Evolutionary conservation across 257 asterid species (phyloP).

Genomic region (Sherardia arvensis): DNA sequence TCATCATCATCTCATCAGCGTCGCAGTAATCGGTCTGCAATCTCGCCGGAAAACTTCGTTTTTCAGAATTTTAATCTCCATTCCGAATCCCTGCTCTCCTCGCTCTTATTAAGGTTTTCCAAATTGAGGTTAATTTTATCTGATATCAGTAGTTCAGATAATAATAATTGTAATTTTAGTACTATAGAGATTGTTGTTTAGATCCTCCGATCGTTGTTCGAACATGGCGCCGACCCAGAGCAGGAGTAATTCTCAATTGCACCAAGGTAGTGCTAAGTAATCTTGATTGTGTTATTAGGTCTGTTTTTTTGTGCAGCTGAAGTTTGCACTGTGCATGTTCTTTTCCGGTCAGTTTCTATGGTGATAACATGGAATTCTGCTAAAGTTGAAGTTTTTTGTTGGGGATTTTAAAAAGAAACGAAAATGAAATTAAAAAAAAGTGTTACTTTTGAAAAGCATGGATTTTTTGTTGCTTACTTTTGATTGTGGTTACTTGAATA

Average conservation of each 20-base stretch:
- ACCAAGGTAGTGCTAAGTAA: conserved; percentile 30
- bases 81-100: conserved; percentile 12
- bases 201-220: conserved; percentile 17
- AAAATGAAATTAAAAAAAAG: too few relatives aligned
- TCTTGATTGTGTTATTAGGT: neutral
- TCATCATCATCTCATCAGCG: conserved; percentile 2
- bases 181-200: neutral
- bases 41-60: conserved; percentile 9
- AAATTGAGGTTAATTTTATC: conserved; percentile 11
- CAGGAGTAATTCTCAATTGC: conserved; percentile 57
- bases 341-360: too few relatives aligned
- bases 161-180: neutral
- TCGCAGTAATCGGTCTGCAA: conserved; percentile 5
- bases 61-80: conserved; percentile 15
- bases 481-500: neutral
- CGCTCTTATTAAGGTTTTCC: conserved; percentile 31
- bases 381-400: too few relatives aligned
- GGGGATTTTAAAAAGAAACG: too few relatives aligned
- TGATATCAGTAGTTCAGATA: neutral
- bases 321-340: too few relatives aligned
- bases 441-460: too few relatives aligned
- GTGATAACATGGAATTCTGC: too few relatives aligned
- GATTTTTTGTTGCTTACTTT: neutral
- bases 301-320: neutral
- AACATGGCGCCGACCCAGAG: conserved; percentile 50